Evolutionary conservation across 2,329 filamentous ascomycete genomes (phyloP), one percentile per base, ranked within the genome.

Genomic region (Xylariomycetidae sp.): DNA sequence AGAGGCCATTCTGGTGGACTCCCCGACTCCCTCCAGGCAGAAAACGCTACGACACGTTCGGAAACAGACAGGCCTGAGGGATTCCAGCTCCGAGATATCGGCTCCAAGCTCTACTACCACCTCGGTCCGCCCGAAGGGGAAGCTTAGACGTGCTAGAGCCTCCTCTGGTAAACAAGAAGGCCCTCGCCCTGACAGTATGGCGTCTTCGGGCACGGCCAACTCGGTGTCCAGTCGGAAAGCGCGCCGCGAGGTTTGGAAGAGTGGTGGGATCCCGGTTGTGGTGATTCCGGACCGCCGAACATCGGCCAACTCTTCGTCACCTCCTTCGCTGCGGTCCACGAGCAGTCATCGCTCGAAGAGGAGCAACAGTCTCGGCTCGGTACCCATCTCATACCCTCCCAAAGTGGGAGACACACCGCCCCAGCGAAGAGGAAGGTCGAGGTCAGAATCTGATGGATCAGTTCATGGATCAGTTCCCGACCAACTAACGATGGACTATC

Each of bases 21-120:
- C 59, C 1, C 56, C 61, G 20, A 12, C 20, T 19, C 64, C 67
- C 10, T 66, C 62, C 32, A 65, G 65, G 28, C 67, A 61, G 35
- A 68, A 69, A 47, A 81, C 75, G 6, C 54, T 82, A 38, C 70
- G 78, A 4, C 77, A 82, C 50, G 69, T 78, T 9, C 72, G 66
- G 44, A 81, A 80, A 48, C 68, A 74, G 33, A 42, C 43, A 12
- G 29, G 40, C 9, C 44, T 56, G 10, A 45, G 53, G 38, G 67
- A 74, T 40, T 64, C 69, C 3, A 50, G 52, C 14, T 62, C 61
- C 4, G 60, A 66, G 19, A 38, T 59, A 9, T 64, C 65, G 6
- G 60, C 60, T 2, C 40, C 53, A n/a, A 64, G 61, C 47, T 70
- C 68, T 18, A 57, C 56, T 5, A 54, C 62, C 8, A 62, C 59